Conservation (phyloP, 176 grass and related monocot genomes). For the Ensete glaucum region DNA sequence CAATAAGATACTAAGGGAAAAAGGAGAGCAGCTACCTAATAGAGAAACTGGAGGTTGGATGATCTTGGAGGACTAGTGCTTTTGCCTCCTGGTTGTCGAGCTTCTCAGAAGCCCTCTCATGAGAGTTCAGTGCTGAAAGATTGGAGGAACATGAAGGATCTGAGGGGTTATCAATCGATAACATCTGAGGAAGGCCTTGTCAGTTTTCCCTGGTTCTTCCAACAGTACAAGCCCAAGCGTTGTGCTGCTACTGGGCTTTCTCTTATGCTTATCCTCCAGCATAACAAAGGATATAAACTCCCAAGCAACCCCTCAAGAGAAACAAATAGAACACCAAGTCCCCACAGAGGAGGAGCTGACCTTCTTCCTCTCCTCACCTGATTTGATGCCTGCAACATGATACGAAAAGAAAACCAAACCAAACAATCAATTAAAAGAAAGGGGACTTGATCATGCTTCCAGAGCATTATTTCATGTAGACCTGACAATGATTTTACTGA, state of each 20-base stretch:
- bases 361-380: slow-evolving; percentile 8
- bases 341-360: no score
- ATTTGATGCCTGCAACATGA: slow-evolving; percentile 8
- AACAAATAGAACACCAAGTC: background rate
- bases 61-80: slow-evolving; percentile 40
- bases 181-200: slow-evolving; percentile 69
- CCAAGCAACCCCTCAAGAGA: background rate
- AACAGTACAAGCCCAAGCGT: slow-evolving; percentile 61
- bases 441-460: background rate
- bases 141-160: slow-evolving; percentile 59
- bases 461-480: slow-evolving; percentile 22
- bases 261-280: slow-evolving; percentile 79
- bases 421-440: background rate
- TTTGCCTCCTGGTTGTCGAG: slow-evolving; percentile 36
- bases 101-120: slow-evolving; percentile 29
- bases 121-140: slow-evolving; percentile 23
- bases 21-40: slow-evolving; percentile 62
- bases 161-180: slow-evolving; percentile 63
- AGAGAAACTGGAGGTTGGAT: slow-evolving; percentile 61
- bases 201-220: slow-evolving; percentile 31
- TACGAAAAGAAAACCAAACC: background rate
- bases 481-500: background rate
- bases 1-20: slow-evolving; percentile 8
- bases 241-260: slow-evolving; percentile 58
- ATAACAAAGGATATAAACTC: slow-evolving; percentile 29